Evolutionary conservation across 345 rosid genomes (phyloP), one percentile per base, ranked within the genome.

Genomic region (Anacardium occidentale): DNA sequence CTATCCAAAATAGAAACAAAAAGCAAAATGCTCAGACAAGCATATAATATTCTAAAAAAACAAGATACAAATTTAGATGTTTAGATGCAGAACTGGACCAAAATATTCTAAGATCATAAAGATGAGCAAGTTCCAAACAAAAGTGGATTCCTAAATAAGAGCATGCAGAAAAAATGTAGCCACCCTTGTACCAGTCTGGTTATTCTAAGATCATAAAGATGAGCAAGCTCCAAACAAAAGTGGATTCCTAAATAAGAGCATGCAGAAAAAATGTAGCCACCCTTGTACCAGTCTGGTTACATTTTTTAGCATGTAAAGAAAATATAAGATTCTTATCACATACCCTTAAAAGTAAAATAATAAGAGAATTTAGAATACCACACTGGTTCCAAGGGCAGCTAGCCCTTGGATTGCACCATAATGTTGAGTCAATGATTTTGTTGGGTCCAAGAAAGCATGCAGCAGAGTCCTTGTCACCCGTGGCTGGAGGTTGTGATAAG

Each of bases 321-420:
- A n/a, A n/a, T n/a, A n/a, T n/a, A n/a, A n/a, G n/a, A n/a, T n/a
- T n/a, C n/a, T n/a, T n/a, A n/a, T 37, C 9, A 9, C 42, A 37
- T 37, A 37, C 42, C 7, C 42, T 5, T 37, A 6, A 37, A 37
- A 37, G 42, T 37, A 5, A 37, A 37, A 37, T 5, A 37, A 37
- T 37, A 37, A 37, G 42, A 52, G 62, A 79, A 45, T 22, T 61
- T 62, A 61, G 74, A 44, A 70, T 92, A 93, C 98, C 97, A 87
- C 90, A 68, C 80, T 80, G 69, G 88, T 85, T 72, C 98, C 98
- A 59, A 93, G 88, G 21, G 89, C 88, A 56, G 88, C 91, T 72
- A 93, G 76, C 74, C 98, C 98, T 91, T 83, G 93, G 76, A 93
- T 79, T 72, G 98, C 97, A 69, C 98, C 97, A 60, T 87, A 93